A percentile compares a stretch with the other conserved stretches of the same genome.
Conservation (phyloP, 1,284 basidiomycete species). For the Rhodotorula sp. region DNA sequence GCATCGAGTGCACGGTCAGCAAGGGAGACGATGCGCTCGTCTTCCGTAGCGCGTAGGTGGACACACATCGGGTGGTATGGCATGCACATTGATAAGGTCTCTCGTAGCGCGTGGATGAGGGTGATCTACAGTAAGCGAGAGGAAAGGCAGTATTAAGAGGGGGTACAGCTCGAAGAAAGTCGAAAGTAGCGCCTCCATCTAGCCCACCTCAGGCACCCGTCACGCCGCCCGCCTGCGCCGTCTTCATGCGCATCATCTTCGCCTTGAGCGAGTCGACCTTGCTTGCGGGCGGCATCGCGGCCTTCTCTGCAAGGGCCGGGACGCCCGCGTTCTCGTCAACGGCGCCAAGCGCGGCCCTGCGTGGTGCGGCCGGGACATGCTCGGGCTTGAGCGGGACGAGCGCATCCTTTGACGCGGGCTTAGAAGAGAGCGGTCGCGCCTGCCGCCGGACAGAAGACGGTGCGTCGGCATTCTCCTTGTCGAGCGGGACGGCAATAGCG, state of each 20-base stretch:
- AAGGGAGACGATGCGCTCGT: conserved; percentile 8
- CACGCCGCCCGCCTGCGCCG: neutral
- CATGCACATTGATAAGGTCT: neutral
- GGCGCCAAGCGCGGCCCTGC: conserved; percentile 5
- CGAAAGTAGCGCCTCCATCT: neutral
- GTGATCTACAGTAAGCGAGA: neutral
- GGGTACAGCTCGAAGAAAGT: neutral
- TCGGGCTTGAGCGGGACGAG: conserved; percentile 32
- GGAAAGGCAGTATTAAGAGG: no score
- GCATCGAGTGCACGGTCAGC: conserved; percentile 5
- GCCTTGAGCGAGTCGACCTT: neutral
- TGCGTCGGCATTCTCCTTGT: conserved; percentile 25
- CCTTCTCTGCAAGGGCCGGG: neutral
- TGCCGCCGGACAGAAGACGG: neutral
- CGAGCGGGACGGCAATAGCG: conserved; percentile 25
- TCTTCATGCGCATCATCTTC: neutral
- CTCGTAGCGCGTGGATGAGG: neutral
- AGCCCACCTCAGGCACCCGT: neutral
- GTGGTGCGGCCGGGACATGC: neutral
- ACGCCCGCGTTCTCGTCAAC: conserved; percentile 19
- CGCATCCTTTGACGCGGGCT: neutral
- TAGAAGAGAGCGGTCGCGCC: neutral
- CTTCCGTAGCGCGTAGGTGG: neutral
- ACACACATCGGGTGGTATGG: neutral
- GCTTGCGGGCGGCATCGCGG: neutral